These are phyloP conservation scores for Aspergillus carlsbadensis DNA, from an alignment of 495 filamentous ascomycete species.

Conservation along the genomic window DNA sequence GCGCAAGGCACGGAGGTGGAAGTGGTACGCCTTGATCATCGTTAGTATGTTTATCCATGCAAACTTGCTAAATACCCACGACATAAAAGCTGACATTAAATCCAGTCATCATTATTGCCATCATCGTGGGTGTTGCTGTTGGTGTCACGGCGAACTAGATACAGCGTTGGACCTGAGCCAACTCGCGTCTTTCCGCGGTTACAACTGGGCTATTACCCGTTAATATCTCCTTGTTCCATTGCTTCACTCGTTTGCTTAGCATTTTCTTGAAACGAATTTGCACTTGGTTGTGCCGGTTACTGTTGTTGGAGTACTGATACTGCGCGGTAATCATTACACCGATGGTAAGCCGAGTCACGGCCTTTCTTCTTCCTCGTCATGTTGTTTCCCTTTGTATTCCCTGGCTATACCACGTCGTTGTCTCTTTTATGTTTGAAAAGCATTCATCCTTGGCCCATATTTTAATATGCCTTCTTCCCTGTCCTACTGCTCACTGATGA, in stretches of 20 bases:
- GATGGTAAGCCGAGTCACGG: constrained; percentile 10
- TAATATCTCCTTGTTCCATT: neutral
- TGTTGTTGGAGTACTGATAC: constrained; percentile 1
- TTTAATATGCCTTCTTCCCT: neutral
- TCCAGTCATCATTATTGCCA: constrained; percentile 50
- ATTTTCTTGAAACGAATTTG: constrained; percentile 4
- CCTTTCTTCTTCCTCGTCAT: constrained; percentile 8
- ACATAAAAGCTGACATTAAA: neutral
- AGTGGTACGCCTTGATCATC: constrained; percentile 94
- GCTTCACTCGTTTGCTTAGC: constrained; percentile 1
- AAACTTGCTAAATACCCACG: neutral
- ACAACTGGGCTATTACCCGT: neutral
- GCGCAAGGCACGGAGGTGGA: constrained; percentile 81
- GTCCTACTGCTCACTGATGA: constrained; percentile 18
- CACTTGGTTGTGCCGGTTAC: neutral
- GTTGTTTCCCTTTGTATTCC: constrained; percentile 16
- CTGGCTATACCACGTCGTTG: constrained; percentile 26
- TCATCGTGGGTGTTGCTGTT: constrained; percentile 50
- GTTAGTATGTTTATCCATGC: constrained; percentile 56
- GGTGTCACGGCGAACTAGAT: constrained; percentile 38
- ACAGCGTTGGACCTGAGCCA: neutral
- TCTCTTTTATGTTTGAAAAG: constrained; percentile 17
- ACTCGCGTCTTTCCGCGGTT: neutral
- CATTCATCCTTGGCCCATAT: neutral
- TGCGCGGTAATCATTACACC: constrained; percentile 4